Evolutionary conservation across 495 filamentous ascomycete genomes (phyloP), one percentile per base, ranked within the genome.

Genomic region (Podospora conica): DNA sequence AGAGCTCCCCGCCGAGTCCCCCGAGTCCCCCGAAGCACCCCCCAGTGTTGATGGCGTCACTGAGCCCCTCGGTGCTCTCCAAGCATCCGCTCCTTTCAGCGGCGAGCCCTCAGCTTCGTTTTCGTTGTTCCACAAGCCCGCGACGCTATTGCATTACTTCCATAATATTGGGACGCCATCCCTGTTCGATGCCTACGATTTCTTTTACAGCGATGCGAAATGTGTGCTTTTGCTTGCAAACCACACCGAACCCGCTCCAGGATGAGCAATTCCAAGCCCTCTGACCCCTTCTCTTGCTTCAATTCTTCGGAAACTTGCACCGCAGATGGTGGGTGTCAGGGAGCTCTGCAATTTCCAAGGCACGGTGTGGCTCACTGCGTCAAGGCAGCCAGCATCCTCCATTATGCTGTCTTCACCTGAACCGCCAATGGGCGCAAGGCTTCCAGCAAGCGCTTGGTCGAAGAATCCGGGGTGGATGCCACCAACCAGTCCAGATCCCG

Each of bases 111-210:
- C 63, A 64, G 63, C 63, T 64, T n/a, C n/a, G 63, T 64, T 58
- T 64, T 64, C 63, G 63, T 64, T 21, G 63, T 64, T 58, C 24
- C 63, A 64, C 63, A 64, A 64, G 21, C 7, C 58, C 7, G 27
- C 55, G 31, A 28, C 54, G 29, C 28, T 28, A 33, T 25, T 58
- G 20, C n/a, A n/a, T 48, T 15, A 15, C 58, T 58, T 58, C 12
- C 6, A 22, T 18, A 11, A 31, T 24, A 12, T 55, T 54, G 40
- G 53, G 25, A 28, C 33, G 18, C n/a, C 28, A 40, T 64, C 27
- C 28, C 58, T 58, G 48, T 56, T 11, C 23, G 9, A 31, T 40
- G 27, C 7, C 31, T 29, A 18, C 29, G 58, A 18, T 24, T 61
- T 53, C 20, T 53, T 48, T 61, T 20, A 5, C 40, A 48, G 18